phyloP scores from a whole-genome alignment of 768 basidiomycete genomes.

The Porpolomopsis calyptriformis region DNA sequence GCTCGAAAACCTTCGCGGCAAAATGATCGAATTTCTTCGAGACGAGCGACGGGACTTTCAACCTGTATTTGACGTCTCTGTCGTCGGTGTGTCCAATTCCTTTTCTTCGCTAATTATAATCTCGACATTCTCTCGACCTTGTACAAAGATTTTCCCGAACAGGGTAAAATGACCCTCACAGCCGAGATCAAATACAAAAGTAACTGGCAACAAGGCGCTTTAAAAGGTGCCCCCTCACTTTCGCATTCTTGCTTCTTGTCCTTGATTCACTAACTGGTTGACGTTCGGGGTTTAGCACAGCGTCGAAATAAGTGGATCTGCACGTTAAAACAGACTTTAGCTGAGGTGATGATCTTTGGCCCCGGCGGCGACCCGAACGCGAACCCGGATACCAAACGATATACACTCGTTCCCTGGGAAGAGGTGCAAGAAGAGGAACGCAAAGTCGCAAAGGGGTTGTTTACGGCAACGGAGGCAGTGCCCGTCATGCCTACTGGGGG shows the following conservation, averaged over 20 bases:
- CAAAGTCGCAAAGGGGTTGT: conserved; percentile 19
- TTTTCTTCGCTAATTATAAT: conserved; percentile 2
- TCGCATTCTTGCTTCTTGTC: neutral
- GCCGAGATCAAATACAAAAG: conserved; percentile 85
- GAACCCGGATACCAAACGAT: conserved; percentile 42
- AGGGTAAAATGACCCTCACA: conserved; percentile 63
- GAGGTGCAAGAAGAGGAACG: conserved; percentile 35
- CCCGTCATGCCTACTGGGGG: conserved; percentile 16
- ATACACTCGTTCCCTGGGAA: conserved; percentile 69
- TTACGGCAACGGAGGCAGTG: neutral
- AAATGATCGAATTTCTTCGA: conserved; percentile 73
- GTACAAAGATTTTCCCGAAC: conserved; percentile 61
- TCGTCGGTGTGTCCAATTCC: conserved; percentile 36
- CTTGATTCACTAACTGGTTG: neutral
- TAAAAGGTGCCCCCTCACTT: conserved; percentile 55
- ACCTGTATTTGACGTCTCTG: conserved; percentile 61
- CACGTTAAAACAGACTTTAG: conserved; percentile 63
- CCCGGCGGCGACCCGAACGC: conserved; percentile 48
- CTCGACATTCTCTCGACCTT: conserved; percentile 4
- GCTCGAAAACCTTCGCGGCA: conserved; percentile 61
- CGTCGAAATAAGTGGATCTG: conserved; percentile 90
- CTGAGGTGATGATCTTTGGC: conserved; percentile 62
- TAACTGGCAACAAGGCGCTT: conserved; percentile 70
- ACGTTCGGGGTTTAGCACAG: conserved; percentile 34
- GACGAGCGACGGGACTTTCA: conserved; percentile 65